Conservation (phyloP, 306 rosid genomes). For the Dalbergia oliveri region DNA sequence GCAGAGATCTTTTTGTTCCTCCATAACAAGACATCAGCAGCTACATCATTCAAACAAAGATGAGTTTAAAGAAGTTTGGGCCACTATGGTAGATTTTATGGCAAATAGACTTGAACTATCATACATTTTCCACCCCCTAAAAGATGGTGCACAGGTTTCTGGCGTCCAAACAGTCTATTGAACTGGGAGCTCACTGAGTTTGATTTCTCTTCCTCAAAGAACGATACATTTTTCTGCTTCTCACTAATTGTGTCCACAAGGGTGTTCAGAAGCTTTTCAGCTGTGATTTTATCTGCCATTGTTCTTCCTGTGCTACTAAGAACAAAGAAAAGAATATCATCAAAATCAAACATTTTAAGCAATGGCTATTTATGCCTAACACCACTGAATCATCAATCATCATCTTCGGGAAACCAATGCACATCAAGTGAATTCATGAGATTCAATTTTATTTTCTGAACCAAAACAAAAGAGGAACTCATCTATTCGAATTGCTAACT, state of each 20-base stretch:
- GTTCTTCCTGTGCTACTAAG: conserved; percentile 57
- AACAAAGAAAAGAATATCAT: conserved; percentile 31
- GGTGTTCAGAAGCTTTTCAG: conserved; percentile 63
- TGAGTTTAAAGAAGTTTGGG: conserved; percentile 8
- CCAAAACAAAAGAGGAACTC: conserved; percentile 19
- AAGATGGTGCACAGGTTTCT: conserved; percentile 80
- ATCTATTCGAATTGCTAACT: neutral
- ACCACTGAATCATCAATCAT: conserved; percentile 1
- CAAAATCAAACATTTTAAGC: neutral
- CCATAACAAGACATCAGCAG: conserved; percentile 96
- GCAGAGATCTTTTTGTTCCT: conserved; percentile 98
- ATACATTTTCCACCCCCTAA: conserved; percentile 96
- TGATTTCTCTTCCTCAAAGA: conserved; percentile 70
- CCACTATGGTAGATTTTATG: conserved; percentile 26
- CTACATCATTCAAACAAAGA: conserved; percentile 56
- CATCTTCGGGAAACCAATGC: conserved; percentile 5
- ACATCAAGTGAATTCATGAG: conserved; percentile 10
- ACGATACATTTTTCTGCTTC: conserved; percentile 58
- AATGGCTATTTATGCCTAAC: conserved; percentile 20
- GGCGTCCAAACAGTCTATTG: conserved; percentile 82
- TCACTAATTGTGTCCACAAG: conserved; percentile 70
- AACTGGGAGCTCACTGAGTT: conserved; percentile 58
- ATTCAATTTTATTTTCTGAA: conserved; percentile 15
- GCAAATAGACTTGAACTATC: conserved; percentile 33
- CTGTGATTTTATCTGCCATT: conserved; percentile 74